Conservation (phyloP, 129 eudicot species). For the Arctium lappa region DNA sequence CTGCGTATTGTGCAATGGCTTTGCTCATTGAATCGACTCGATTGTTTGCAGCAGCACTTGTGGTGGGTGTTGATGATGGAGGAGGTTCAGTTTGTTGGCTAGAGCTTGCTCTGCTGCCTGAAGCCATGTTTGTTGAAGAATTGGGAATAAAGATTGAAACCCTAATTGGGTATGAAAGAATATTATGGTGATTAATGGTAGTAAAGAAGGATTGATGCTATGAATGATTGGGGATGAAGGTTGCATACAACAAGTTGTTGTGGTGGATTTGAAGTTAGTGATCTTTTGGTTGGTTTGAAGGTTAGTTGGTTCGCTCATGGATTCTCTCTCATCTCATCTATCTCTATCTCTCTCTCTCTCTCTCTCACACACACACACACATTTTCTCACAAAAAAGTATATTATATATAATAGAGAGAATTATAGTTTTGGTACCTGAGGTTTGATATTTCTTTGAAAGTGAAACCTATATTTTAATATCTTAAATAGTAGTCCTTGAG, state of each 20-base stretch:
- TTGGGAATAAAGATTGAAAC: slow-evolving; percentile 20
- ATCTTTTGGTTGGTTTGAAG: neutral
- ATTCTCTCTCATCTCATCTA: slow-evolving; percentile 15
- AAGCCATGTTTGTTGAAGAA: slow-evolving; percentile 37
- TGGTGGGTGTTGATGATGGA: slow-evolving; percentile 22
- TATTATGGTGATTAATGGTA: neutral
- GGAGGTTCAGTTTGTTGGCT: slow-evolving; percentile 1
- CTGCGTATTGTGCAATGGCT: slow-evolving; percentile 76
- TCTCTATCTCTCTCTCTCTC: neutral
- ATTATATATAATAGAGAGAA: too few relatives aligned
- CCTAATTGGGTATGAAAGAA: neutral
- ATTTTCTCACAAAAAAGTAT: neutral
- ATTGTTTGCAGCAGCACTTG: slow-evolving; percentile 27
- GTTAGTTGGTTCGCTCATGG: slow-evolving; percentile 8
- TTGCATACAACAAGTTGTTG: neutral
- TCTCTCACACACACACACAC: neutral
- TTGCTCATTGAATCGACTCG: slow-evolving; percentile 49
- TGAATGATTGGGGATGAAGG: neutral
- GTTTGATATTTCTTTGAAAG: too few relatives aligned
- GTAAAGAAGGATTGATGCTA: neutral
- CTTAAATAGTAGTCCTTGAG: too few relatives aligned
- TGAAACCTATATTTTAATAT: too few relatives aligned
- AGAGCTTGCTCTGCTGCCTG: slow-evolving; percentile 45
- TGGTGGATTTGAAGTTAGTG: neutral
- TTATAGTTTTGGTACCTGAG: too few relatives aligned